Percentiles rank a stretch among this genome's conserved stretches.
phyloP scores from a whole-genome alignment of 1,284 basidiomycete genomes.

The Ceratobasidium sp. region DNA sequence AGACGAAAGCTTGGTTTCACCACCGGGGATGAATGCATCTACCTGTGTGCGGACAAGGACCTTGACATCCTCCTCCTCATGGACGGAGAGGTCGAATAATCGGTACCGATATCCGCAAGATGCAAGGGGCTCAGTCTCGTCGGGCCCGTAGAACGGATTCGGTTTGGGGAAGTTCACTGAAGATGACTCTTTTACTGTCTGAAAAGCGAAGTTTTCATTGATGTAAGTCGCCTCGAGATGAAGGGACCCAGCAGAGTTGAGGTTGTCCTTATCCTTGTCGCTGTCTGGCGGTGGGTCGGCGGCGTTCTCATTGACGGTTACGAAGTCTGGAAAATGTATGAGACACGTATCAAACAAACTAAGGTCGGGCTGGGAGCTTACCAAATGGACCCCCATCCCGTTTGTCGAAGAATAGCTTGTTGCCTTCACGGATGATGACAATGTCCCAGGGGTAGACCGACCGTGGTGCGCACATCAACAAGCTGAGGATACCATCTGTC shows the following conservation, averaged over 20 bases:
- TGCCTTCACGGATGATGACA: constrained; percentile 90
- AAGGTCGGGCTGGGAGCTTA: constrained; percentile 38
- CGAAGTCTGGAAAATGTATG: constrained; percentile 67
- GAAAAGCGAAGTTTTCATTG: constrained; percentile 99
- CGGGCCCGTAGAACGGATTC: constrained; percentile 95
- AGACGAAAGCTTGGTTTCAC: constrained; percentile 58
- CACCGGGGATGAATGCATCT: constrained; percentile 81
- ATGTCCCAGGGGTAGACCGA: constrained; percentile 99
- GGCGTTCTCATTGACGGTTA: constrained; percentile 99
- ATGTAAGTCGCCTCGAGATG: constrained; percentile 98
- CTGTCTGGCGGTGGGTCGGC: constrained; percentile 91
- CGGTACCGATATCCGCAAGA: constrained; percentile 97
- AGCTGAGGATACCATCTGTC: constrained; percentile 94
- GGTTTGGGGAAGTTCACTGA: constrained; percentile 79
- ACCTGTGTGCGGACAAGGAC: constrained; percentile 96
- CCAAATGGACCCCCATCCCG: constrained; percentile 95
- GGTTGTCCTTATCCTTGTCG: constrained; percentile 70
- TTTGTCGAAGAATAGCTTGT: constrained; percentile 97
- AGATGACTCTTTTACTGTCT: constrained; percentile 81
- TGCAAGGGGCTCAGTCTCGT: constrained; percentile 93
- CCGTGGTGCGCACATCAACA: constrained; percentile 94
- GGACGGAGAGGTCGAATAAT: constrained; percentile 90
- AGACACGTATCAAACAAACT: neutral
- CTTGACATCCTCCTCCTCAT: constrained; percentile 89
- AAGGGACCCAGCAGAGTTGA: constrained; percentile 93